A percentile compares a stretch with the other conserved stretches of the same genome.
These are phyloP conservation scores for Penicillium sp. DNA, from an alignment of 2,329 filamentous ascomycete species.

Conservation along the genomic window DNA sequence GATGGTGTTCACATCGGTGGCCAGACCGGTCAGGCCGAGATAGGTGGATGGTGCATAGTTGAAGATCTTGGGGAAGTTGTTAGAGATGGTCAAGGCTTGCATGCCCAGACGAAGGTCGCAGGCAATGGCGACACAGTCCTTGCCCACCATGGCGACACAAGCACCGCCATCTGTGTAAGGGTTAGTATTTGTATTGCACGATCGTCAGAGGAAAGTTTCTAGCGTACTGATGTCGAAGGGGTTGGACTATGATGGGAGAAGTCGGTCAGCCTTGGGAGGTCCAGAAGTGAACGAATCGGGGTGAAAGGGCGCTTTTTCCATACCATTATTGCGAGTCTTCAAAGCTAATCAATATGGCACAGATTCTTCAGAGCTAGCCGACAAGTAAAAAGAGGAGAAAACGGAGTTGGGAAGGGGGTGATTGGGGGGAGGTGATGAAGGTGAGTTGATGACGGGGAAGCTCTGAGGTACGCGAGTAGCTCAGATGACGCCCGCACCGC, in stretches of 20 bases:
- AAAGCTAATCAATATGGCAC: slow-evolving; percentile 15
- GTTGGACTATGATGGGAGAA: slow-evolving; percentile 65
- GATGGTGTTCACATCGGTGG: slow-evolving; percentile 92
- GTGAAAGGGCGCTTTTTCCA: slow-evolving; percentile 16
- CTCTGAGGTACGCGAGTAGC: slow-evolving; percentile 31
- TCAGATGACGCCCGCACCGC: slow-evolving; percentile 39
- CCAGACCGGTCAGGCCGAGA: slow-evolving; percentile 92
- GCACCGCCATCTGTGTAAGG: slow-evolving; percentile 72
- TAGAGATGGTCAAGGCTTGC: slow-evolving; percentile 94
- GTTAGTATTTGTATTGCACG: slow-evolving; percentile 16
- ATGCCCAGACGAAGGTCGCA: slow-evolving; percentile 97
- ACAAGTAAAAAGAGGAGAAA: slow-evolving; percentile 8
- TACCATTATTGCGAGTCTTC: slow-evolving; percentile 27
- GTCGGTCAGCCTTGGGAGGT: slow-evolving; percentile 35
- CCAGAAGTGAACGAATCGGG: slow-evolving; percentile 13
- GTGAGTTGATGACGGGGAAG: slow-evolving; percentile 32
- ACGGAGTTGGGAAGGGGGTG: slow-evolving; percentile 17
- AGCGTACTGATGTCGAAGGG: slow-evolving; percentile 92
- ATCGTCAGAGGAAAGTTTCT: slow-evolving; percentile 8
- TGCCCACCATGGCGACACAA: slow-evolving; percentile 98
- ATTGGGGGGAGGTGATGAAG: slow-evolving; percentile 20
- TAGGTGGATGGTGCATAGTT: slow-evolving; percentile 88
- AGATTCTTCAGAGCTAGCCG: slow-evolving; percentile 15
- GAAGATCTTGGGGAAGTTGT: slow-evolving; percentile 99
- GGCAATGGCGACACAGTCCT: slow-evolving; percentile 98